A percentile compares a stretch with the other conserved stretches of the same genome.
phyloP scores from a whole-genome alignment of 2,329 filamentous ascomycete species.

The Penicillium italicum region DNA sequence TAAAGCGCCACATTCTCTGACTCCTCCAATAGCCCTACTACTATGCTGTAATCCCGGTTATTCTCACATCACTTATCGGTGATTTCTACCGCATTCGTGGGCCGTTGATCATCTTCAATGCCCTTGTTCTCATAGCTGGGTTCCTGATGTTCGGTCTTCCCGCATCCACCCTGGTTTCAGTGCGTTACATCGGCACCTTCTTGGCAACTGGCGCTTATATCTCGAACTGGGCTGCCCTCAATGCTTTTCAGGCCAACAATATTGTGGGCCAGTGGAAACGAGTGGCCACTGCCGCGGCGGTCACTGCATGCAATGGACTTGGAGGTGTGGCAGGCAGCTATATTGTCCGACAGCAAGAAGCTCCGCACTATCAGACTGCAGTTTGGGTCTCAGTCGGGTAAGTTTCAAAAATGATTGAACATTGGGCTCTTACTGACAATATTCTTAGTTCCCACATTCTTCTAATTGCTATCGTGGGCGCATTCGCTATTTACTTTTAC shows the following conservation, averaged over 20 bases:
- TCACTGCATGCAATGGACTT: conserved; percentile 60
- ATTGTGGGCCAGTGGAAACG: conserved; percentile 63
- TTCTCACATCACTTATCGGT: conserved; percentile 60
- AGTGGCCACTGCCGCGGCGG: conserved; percentile 57
- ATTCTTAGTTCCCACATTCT: conserved; percentile 53
- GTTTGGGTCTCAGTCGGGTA: conserved; percentile 64
- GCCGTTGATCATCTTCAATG: conserved; percentile 64
- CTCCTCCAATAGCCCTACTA: conserved; percentile 54
- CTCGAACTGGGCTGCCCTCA: conserved; percentile 66
- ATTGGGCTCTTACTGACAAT: not conserved
- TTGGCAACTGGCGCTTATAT: conserved; percentile 66
- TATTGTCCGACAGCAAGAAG: conserved; percentile 60
- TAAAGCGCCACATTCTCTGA: not conserved
- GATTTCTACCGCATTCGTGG: conserved; percentile 60
- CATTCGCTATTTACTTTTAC: conserved; percentile 55
- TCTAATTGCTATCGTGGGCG: conserved; percentile 52
- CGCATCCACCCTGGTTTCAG: conserved; percentile 50
- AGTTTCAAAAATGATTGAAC: conserved; percentile 1
- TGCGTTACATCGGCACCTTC: conserved; percentile 62
- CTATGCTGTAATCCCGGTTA: conserved; percentile 61
- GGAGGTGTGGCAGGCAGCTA: conserved; percentile 64
- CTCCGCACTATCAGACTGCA: conserved; percentile 61
- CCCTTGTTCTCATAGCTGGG: conserved; percentile 57
- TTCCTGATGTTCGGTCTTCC: conserved; percentile 65
- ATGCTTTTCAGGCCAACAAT: conserved; percentile 61